phyloP scores from a whole-genome alignment of 495 filamentous ascomycete species.

The Penicillium coprophilum region DNA sequence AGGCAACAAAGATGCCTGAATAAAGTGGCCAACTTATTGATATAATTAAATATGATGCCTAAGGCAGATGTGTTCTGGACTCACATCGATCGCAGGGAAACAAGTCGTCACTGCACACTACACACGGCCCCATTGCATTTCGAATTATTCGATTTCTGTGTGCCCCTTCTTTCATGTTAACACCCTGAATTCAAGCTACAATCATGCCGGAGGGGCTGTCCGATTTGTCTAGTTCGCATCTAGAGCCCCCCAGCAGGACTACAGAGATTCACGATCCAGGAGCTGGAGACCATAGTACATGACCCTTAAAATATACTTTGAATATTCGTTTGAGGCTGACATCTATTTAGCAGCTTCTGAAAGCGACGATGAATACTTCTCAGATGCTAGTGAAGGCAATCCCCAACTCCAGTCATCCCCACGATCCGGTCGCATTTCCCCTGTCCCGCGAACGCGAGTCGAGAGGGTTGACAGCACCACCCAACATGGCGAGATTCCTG shows the following conservation, averaged over 20 bases:
- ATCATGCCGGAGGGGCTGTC: conserved; percentile 45
- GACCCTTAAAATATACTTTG: conserved; percentile 7
- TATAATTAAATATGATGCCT: conserved; percentile 24
- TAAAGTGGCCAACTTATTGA: conserved; percentile 7
- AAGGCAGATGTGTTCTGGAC: conserved; percentile 39
- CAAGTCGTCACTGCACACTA: conserved; percentile 31
- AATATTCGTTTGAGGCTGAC: conserved; percentile 6
- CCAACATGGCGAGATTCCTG: conserved; percentile 61
- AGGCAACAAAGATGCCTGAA: conserved; percentile 9
- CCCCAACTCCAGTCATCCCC: conserved; percentile 36
- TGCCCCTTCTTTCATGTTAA: conserved; percentile 21
- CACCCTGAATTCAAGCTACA: conserved; percentile 19
- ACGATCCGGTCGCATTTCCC: conserved; percentile 47
- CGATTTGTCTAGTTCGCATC: conserved; percentile 40
- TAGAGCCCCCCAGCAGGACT: conserved; percentile 66
- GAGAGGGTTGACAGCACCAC: conserved; percentile 59
- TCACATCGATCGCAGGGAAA: conserved; percentile 39
- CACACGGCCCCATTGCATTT: conserved; percentile 21
- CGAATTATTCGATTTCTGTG: conserved; percentile 14
- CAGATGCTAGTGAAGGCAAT: conserved; percentile 77
- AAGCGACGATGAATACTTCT: conserved; percentile 83
- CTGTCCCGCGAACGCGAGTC: conserved; percentile 61
- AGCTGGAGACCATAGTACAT: conserved; percentile 75
- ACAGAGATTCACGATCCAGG: conserved; percentile 71
- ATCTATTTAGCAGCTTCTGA: conserved; percentile 50